Percentiles rank a stretch among this genome's conserved stretches.
Evolutionary conservation across 1,284 basidiomycete genomes (phyloP).

Genomic region (Melampsora larici-populina): DNA sequence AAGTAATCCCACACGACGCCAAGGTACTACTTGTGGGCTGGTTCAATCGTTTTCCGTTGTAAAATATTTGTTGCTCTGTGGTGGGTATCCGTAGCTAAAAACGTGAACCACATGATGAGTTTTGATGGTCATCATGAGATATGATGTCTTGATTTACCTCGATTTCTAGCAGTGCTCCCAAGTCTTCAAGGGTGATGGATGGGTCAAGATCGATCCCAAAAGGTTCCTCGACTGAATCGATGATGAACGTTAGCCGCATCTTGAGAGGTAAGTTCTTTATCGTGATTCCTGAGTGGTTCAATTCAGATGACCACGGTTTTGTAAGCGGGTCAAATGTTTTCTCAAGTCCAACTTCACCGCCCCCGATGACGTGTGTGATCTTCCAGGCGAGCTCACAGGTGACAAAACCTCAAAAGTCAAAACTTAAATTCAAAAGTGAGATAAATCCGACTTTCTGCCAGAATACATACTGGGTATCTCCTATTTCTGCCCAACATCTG

Average conservation of each 20-base stretch:
- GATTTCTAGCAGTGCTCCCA: slow-evolving; percentile 26
- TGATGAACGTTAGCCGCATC: slow-evolving; percentile 37
- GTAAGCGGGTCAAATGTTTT: too few species aligned
- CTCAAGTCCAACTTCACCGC: too few species aligned
- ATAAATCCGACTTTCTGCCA: too few species aligned
- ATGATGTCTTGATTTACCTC: slow-evolving; percentile 1
- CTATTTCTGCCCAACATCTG: too few species aligned
- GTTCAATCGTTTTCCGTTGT: slow-evolving; percentile 14
- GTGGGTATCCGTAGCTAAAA: slow-evolving; percentile 31
- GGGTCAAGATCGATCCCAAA: slow-evolving; percentile 37
- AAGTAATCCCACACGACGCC: slow-evolving; percentile 22
- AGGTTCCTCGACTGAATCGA: slow-evolving; percentile 28
- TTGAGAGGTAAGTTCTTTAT: neutral
- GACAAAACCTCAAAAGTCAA: too few species aligned
- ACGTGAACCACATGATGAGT: neutral
- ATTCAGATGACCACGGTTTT: too few species aligned
- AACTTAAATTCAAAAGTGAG: too few species aligned
- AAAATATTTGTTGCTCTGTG: slow-evolving; percentile 23
- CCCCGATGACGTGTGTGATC: too few species aligned
- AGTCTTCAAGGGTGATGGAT: slow-evolving; percentile 20
- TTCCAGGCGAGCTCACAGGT: too few species aligned
- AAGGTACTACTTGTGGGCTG: slow-evolving; percentile 10
- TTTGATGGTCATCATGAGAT: neutral
- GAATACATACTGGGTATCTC: too few species aligned
- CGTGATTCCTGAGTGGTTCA: too few species aligned